Evolutionary conservation across 1,284 basidiomycete genomes (phyloP).

Genomic region (Leccinum fallax): DNA sequence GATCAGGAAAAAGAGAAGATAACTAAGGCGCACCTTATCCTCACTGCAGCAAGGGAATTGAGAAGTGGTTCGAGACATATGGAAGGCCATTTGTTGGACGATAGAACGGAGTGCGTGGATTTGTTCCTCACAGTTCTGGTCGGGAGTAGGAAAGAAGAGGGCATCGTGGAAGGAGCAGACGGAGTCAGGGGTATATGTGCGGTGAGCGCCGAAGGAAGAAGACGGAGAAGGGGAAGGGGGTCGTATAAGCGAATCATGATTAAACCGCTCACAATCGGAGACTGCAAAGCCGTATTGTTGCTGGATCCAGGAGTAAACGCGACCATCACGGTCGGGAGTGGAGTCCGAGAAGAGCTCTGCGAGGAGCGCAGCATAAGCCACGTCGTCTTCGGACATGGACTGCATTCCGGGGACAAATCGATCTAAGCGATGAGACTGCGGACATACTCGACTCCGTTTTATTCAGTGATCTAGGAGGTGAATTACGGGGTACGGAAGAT

Average conservation of each 20-base stretch:
- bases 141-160: constrained; percentile 30
- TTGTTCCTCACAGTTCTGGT: constrained; percentile 19
- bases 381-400: constrained; percentile 34
- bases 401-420: constrained; percentile 10
- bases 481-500: background rate
- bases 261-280: constrained; percentile 18
- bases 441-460: constrained; percentile 10
- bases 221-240: constrained; percentile 33
- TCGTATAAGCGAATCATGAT: constrained; percentile 10
- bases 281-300: constrained; percentile 39
- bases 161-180: constrained; percentile 34
- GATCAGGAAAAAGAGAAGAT: background rate
- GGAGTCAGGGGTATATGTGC: constrained; percentile 22
- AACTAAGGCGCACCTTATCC: constrained; percentile 25
- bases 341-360: constrained; percentile 29
- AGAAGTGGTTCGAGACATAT: constrained; percentile 11
- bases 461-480: constrained; percentile 1
- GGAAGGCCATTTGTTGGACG: constrained; percentile 36
- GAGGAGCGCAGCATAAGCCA: constrained; percentile 32
- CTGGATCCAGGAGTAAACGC: constrained; percentile 37
- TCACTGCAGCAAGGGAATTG: background rate
- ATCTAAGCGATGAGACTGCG: background rate
- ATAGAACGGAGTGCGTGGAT: constrained; percentile 36
- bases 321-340: constrained; percentile 21
- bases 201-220: constrained; percentile 33